Percentiles rank a stretch among this genome's conserved stretches.
Conservation (phyloP, 1,284 basidiomycete species). For the Apiotrichum laibachii region DNA sequence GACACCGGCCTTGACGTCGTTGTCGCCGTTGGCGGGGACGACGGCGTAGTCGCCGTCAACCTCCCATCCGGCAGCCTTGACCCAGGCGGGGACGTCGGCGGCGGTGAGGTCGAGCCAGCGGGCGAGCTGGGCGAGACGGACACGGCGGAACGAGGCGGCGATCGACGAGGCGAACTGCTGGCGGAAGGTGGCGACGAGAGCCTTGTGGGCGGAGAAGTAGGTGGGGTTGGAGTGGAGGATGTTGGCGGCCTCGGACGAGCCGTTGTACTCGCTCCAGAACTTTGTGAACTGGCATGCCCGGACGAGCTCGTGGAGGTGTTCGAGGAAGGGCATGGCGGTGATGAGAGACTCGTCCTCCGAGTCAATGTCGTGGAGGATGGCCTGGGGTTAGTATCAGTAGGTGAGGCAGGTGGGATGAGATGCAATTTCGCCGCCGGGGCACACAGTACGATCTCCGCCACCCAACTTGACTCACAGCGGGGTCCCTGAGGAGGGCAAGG, state of each 20-base stretch:
- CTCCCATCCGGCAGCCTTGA: constrained; percentile 68
- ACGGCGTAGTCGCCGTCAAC: constrained; percentile 64
- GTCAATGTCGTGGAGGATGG: constrained; percentile 55
- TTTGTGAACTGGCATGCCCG: constrained; percentile 84
- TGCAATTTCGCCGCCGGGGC: too few relatives aligned
- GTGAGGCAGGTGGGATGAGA: too few relatives aligned
- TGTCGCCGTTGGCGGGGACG: constrained; percentile 86
- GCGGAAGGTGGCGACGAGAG: constrained; percentile 37
- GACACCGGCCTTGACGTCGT: constrained; percentile 89
- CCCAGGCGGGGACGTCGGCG: constrained; percentile 63
- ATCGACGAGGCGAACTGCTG: constrained; percentile 42
- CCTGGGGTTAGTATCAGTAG: constrained; percentile 21
- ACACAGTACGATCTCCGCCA: neutral
- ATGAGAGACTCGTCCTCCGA: constrained; percentile 73
- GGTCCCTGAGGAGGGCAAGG: constrained; percentile 64
- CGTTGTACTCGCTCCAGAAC: constrained; percentile 77
- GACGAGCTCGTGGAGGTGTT: constrained; percentile 70
- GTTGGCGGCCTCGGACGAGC: constrained; percentile 51
- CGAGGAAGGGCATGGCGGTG: constrained; percentile 69
- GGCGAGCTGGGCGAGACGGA: constrained; percentile 31
- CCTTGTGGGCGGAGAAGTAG: constrained; percentile 44
- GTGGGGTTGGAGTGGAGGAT: constrained; percentile 35
- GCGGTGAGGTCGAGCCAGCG: constrained; percentile 54
- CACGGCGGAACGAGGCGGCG: constrained; percentile 41
- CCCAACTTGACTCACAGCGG: constrained; percentile 28